Percentiles rank a stretch among this genome's conserved stretches.
phyloP scores from a whole-genome alignment of 2,329 filamentous ascomycete genomes.

The Sclerotinia subarctica region DNA sequence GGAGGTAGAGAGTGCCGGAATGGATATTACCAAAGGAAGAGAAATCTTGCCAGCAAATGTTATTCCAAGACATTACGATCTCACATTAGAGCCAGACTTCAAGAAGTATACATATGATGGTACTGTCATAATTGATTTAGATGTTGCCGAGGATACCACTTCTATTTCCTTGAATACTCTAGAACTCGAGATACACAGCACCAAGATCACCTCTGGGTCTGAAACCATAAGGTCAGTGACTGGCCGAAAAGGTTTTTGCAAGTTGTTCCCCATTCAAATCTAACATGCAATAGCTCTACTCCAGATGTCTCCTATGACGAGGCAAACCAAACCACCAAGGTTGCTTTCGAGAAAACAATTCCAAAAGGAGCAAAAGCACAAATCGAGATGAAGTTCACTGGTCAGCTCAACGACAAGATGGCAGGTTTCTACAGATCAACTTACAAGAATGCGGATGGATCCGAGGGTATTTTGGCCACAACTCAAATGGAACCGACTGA shows the following conservation, averaged over 20 bases:
- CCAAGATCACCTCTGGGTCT: conserved; percentile 63
- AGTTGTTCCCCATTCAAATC: conserved; percentile 23
- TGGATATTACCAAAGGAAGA: conserved; percentile 62
- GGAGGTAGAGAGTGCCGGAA: conserved; percentile 53
- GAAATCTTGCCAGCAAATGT: conserved; percentile 91
- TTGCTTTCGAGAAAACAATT: conserved; percentile 72
- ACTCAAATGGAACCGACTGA: conserved; percentile 97
- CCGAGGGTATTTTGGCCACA: conserved; percentile 78
- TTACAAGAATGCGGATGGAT: conserved; percentile 79
- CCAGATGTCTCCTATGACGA: conserved; percentile 72
- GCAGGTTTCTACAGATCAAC: conserved; percentile 96
- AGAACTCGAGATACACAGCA: conserved; percentile 78
- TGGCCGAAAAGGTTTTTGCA: conserved; percentile 10
- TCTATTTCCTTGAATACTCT: conserved; percentile 85
- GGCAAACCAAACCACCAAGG: conserved; percentile 74
- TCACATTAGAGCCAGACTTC: conserved; percentile 89
- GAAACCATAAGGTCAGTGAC: conserved; percentile 46
- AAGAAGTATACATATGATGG: conserved; percentile 84
- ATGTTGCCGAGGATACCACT: conserved; percentile 78
- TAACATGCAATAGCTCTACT: conserved; percentile 51
- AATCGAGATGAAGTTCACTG: conserved; percentile 74
- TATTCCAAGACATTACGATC: conserved; percentile 85
- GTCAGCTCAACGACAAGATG: conserved; percentile 88
- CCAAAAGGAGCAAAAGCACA: conserved; percentile 73
- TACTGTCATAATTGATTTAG: conserved; percentile 78